Conservation (phyloP, 2,329 filamentous ascomycete genomes). For the Aspergillus piperis region DNA sequence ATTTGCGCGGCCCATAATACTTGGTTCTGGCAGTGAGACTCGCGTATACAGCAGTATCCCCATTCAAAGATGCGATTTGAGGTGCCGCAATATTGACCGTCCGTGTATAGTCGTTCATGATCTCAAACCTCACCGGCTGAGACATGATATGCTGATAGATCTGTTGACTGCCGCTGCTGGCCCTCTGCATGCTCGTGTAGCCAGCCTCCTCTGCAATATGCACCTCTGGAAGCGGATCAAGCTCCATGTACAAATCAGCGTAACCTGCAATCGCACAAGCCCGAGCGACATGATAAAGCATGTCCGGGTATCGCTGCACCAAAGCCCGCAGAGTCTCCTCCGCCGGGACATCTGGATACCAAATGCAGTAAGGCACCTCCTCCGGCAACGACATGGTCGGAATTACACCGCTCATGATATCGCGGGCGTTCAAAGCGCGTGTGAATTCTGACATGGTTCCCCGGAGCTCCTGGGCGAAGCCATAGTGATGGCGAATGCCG, state of each 20-base stretch:
- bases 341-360: conserved; percentile 34
- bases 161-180: conserved; percentile 11
- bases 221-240: conserved; percentile 22
- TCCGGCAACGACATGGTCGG: background rate
- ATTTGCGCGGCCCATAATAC: conserved; percentile 5
- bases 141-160: conserved; percentile 21
- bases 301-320: conserved; percentile 29
- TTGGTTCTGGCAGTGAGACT: conserved; percentile 19
- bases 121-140: conserved; percentile 6
- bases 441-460: background rate
- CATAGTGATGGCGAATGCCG: background rate
- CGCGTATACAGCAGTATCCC: conserved; percentile 6
- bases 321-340: conserved; percentile 42
- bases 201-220: conserved; percentile 24
- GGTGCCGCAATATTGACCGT: conserved; percentile 7
- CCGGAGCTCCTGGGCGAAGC: background rate
- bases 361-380: conserved; percentile 9
- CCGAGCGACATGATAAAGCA: conserved; percentile 28
- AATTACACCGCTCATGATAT: conserved; percentile 7
- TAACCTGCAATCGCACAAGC: conserved; percentile 25
- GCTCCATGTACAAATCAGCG: conserved; percentile 20
- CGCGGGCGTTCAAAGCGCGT: conserved; percentile 4
- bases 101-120: conserved; percentile 23
- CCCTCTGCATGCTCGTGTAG: background rate
- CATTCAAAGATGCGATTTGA: no score